A percentile compares a stretch with the other conserved stretches of the same genome.
Evolutionary conservation across 2,329 filamentous ascomycete genomes (phyloP).

Genomic region (Calonectria pteridis): DNA sequence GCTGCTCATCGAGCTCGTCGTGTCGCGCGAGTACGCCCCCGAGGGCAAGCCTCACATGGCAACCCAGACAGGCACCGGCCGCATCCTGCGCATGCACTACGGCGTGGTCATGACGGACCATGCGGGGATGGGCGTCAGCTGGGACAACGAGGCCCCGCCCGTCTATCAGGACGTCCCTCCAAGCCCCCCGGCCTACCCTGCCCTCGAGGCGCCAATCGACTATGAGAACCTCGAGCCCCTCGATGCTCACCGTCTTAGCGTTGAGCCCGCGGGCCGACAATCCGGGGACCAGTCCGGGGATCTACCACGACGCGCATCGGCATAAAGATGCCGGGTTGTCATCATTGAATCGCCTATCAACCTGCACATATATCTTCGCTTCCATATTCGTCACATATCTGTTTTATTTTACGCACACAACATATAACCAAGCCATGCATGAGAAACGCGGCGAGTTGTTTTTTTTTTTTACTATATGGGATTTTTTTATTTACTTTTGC

Average conservation of each 20-base stretch:
- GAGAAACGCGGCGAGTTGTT: slow-evolving; percentile 42
- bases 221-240: slow-evolving; percentile 55
- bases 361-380: background rate
- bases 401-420: slow-evolving; percentile 22
- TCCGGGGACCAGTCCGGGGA: slow-evolving; percentile 11
- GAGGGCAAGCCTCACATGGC: slow-evolving; percentile 76
- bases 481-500: slow-evolving; percentile 34
- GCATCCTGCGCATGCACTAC: slow-evolving; percentile 94
- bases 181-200: slow-evolving; percentile 79
- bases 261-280: slow-evolving; percentile 23
- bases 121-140: slow-evolving; percentile 88
- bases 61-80: slow-evolving; percentile 89
- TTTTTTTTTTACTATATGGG: background rate
- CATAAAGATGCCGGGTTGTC: slow-evolving; percentile 17
- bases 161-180: slow-evolving; percentile 94
- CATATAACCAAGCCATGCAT: slow-evolving; percentile 32
- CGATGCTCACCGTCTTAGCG: slow-evolving; percentile 46
- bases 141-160: slow-evolving; percentile 96
- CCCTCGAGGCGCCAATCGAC: slow-evolving; percentile 50
- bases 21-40: slow-evolving; percentile 88
- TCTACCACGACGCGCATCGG: slow-evolving; percentile 21
- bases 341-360: background rate
- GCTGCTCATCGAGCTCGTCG: slow-evolving; percentile 92
- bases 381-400: slow-evolving; percentile 2
- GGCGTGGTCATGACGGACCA: slow-evolving; percentile 84